A percentile compares a stretch with the other conserved stretches of the same genome.
These are phyloP conservation scores for Naematelia encephala DNA, from an alignment of 768 basidiomycete species.

Conservation along the genomic window DNA sequence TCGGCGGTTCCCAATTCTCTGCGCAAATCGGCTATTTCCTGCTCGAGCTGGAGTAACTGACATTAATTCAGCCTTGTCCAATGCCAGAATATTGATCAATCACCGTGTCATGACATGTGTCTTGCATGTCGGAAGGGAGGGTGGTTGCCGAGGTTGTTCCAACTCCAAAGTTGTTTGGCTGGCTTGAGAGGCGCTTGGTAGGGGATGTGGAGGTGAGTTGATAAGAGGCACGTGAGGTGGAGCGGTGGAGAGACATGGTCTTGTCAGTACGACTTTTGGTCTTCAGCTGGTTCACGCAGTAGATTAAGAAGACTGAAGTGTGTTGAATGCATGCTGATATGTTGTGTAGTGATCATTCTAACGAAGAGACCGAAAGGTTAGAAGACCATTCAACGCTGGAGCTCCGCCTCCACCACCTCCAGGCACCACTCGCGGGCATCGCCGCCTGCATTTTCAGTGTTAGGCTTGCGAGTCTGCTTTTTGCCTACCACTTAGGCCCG, in stretches of 20 bases:
- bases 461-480: no score
- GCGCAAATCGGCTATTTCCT: background rate
- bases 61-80: background rate
- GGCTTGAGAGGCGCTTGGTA: background rate
- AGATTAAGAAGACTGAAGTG: no score
- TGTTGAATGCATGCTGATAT: no score
- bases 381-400: no score
- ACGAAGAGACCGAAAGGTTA: no score
- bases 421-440: no score
- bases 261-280: background rate
- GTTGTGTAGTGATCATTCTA: no score
- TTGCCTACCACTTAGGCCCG: no score
- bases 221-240: background rate
- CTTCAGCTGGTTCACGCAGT: no score
- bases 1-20: conserved; percentile 9
- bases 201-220: background rate
- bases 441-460: no score
- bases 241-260: background rate
- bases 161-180: background rate
- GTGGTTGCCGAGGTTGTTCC: background rate
- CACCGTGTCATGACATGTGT: background rate
- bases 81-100: background rate
- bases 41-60: background rate
- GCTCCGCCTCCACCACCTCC: no score
- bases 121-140: background rate